phyloP scores from a whole-genome alignment of 2,329 filamentous ascomycete genomes.

The Ophiosphaerella herpotricha region DNA sequence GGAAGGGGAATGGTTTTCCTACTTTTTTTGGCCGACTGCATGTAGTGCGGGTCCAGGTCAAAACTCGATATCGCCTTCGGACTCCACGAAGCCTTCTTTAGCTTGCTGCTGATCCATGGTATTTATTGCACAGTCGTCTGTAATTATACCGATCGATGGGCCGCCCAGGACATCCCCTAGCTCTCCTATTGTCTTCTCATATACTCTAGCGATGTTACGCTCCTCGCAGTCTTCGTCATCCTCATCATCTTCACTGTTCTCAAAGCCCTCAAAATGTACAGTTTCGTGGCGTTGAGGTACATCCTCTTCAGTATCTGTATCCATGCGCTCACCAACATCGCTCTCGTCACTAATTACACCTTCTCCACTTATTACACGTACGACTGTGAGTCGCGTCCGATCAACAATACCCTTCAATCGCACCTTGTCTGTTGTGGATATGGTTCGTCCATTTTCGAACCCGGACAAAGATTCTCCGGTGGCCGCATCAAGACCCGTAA shows the following conservation, averaged over 20 bases:
- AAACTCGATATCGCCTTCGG: slow-evolving; percentile 13
- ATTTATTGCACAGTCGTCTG: slow-evolving; percentile 42
- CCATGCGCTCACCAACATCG: slow-evolving; percentile 19
- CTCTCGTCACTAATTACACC: slow-evolving; percentile 47
- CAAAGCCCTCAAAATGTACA: slow-evolving; percentile 41
- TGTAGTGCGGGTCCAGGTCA: slow-evolving; percentile 1
- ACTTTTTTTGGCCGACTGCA: too few species aligned
- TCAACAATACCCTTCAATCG: slow-evolving; percentile 82
- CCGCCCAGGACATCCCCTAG: slow-evolving; percentile 69
- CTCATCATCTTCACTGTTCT: slow-evolving; percentile 51
- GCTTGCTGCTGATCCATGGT: slow-evolving; percentile 12
- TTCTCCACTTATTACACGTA: slow-evolving; percentile 67
- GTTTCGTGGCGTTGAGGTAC: slow-evolving; percentile 28
- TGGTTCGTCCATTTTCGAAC: slow-evolving; percentile 64
- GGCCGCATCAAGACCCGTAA: slow-evolving; percentile 69
- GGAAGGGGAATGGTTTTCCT: too few species aligned
- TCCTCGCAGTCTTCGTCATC: slow-evolving; percentile 45
- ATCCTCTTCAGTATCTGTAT: slow-evolving; percentile 42
- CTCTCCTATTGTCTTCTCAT: slow-evolving; percentile 77
- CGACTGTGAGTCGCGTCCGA: slow-evolving; percentile 70
- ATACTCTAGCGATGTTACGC: slow-evolving; percentile 63
- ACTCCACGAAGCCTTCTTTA: slow-evolving; percentile 18
- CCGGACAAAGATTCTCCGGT: slow-evolving; percentile 70
- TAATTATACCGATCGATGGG: slow-evolving; percentile 53
- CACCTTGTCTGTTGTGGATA: slow-evolving; percentile 87